phyloP scores from a whole-genome alignment of 2,329 filamentous ascomycete species.

The Akanthomyces dipterigenus region DNA sequence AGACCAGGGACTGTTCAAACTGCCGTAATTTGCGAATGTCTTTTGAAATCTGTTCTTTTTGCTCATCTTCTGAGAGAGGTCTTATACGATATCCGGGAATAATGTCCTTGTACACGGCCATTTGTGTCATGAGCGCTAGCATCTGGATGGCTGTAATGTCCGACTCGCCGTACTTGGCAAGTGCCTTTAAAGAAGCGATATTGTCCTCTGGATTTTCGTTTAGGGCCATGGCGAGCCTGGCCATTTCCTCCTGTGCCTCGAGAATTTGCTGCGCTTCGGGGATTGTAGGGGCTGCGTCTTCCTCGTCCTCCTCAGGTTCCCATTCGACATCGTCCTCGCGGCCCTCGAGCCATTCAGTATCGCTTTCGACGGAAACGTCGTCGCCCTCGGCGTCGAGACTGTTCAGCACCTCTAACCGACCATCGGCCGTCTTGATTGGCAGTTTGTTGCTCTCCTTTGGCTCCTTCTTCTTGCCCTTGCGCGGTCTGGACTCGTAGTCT shows the following conservation, averaged over 20 bases:
- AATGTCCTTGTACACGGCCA: slow-evolving; percentile 88
- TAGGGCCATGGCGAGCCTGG: slow-evolving; percentile 69
- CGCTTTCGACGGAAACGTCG: slow-evolving; percentile 52
- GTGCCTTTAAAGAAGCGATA: slow-evolving; percentile 66
- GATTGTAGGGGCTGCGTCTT: slow-evolving; percentile 53
- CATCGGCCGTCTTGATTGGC: slow-evolving; percentile 81
- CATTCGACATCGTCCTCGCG: slow-evolving; percentile 46
- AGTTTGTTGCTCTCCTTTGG: slow-evolving; percentile 66
- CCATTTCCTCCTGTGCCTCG: slow-evolving; percentile 86
- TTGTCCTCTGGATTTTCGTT: slow-evolving; percentile 95
- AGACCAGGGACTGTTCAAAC: slow-evolving; percentile 83
- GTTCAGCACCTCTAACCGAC: slow-evolving; percentile 56
- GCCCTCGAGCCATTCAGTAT: slow-evolving; percentile 58
- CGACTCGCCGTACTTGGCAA: slow-evolving; percentile 67
- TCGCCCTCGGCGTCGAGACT: slow-evolving; percentile 51
- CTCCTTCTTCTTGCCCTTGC: slow-evolving; percentile 66
- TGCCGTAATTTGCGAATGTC: slow-evolving; percentile 75
- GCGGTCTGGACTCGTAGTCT: slow-evolving; percentile 74
- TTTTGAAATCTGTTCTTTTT: slow-evolving; percentile 78
- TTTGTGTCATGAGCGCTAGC: slow-evolving; percentile 76
- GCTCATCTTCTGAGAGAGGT: slow-evolving; percentile 66
- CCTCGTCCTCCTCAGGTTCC: slow-evolving; percentile 40
- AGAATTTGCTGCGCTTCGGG: slow-evolving; percentile 73
- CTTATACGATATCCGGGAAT: slow-evolving; percentile 96
- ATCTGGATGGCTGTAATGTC: slow-evolving; percentile 71